Evolutionary conservation across 108 stramenopile genomes (phyloP).

Genomic region (Schizochytrium sp.): DNA sequence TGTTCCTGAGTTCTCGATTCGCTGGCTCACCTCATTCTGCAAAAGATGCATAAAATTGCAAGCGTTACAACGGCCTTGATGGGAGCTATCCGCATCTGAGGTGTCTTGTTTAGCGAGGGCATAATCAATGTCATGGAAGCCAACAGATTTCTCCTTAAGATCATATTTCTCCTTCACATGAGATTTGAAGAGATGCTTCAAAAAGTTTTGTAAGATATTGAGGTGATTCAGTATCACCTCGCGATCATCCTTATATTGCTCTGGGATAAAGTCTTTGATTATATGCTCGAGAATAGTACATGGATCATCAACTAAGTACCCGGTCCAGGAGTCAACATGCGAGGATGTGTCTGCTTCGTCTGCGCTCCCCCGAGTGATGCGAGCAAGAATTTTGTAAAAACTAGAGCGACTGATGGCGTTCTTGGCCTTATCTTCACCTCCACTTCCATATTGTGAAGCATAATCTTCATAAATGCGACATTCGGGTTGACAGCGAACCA

Average conservation of each 20-base stretch:
- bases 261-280: background rate
- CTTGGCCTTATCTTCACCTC: background rate
- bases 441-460: background rate
- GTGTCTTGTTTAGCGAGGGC: background rate
- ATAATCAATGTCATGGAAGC: background rate
- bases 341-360: background rate
- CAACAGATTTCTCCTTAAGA: background rate
- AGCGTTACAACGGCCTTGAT: background rate
- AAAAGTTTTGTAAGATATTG: background rate
- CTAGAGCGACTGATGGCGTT: slow-evolving; percentile 3
- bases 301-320: background rate
- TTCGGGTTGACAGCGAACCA: slow-evolving; percentile 11
- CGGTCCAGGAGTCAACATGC: background rate
- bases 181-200: background rate
- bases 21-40: background rate
- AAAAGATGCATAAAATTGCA: background rate
- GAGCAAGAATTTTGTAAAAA: slow-evolving; percentile 4
- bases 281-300: background rate
- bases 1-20: background rate
- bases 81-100: background rate
- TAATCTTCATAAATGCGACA: background rate
- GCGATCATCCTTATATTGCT: background rate
- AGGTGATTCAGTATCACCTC: background rate
- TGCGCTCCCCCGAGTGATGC: background rate
- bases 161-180: background rate